A percentile compares a stretch with the other conserved stretches of the same genome.
These are phyloP conservation scores for Colletotrichum kahawae DNA, from an alignment of 2,329 filamentous ascomycete species.

Conservation along the genomic window DNA sequence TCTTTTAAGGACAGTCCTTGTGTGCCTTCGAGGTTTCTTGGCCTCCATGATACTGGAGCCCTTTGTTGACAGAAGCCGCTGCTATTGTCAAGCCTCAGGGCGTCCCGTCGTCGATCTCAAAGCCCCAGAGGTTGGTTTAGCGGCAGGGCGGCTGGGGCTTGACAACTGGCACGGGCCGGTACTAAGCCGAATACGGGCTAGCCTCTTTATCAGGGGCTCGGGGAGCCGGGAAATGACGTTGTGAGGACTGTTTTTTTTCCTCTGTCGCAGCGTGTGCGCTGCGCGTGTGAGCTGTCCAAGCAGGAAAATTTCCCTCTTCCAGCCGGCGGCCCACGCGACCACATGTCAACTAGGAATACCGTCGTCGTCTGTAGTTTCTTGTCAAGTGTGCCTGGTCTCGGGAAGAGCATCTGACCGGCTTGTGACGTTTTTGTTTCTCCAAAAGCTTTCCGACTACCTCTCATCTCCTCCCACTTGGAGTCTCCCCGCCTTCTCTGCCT, in stretches of 20 bases:
- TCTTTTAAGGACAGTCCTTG: background rate
- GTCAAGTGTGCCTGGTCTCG: background rate
- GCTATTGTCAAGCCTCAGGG: background rate
- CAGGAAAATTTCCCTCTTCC: conserved; percentile 7
- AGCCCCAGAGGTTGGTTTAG: background rate
- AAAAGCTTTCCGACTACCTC: background rate
- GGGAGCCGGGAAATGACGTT: conserved; percentile 1
- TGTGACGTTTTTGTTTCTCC: background rate
- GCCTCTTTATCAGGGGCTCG: background rate
- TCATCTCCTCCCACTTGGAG: background rate
- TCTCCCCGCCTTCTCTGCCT: background rate
- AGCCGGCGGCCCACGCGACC: conserved; percentile 8
- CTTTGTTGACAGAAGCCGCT: background rate
- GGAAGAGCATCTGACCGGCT: background rate
- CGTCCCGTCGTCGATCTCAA: background rate
- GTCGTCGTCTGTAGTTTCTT: background rate
- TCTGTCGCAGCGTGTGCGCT: background rate
- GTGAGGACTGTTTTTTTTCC: background rate
- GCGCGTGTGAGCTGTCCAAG: background rate
- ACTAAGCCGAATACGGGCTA: background rate
- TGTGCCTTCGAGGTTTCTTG: background rate
- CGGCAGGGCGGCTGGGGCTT: background rate
- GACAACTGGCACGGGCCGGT: background rate
- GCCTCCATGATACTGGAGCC: background rate
- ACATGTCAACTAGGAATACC: conserved; percentile 16